Evolutionary conservation across 129 eudicot genomes (phyloP).

Genomic region (Heracleum sosnowskyi): DNA sequence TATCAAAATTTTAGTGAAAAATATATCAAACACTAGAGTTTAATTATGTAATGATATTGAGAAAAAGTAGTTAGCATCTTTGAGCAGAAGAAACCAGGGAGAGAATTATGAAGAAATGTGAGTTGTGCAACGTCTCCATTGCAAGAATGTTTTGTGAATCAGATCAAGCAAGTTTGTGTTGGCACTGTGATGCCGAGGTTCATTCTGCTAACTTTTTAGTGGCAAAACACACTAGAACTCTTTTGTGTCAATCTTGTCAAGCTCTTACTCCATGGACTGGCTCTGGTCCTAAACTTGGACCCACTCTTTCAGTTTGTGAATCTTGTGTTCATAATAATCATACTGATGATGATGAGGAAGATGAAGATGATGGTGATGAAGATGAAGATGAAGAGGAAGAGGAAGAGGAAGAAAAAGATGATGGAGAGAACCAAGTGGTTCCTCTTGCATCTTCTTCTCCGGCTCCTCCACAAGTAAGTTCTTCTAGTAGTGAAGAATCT

Average conservation of each 20-base stretch:
- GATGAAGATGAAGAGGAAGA: neutral
- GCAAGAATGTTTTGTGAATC: slow-evolving; percentile 50
- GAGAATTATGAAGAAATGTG: slow-evolving; percentile 46
- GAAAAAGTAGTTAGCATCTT: neutral
- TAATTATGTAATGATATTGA: no score
- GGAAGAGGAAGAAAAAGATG: neutral
- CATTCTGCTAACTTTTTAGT: slow-evolving; percentile 34
- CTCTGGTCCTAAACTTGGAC: slow-evolving; percentile 9
- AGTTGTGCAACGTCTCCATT: slow-evolving; percentile 35
- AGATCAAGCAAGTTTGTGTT: slow-evolving; percentile 56
- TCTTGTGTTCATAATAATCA: slow-evolving; percentile 1
- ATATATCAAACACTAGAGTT: neutral
- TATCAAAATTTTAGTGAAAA: neutral
- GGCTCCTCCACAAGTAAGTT: slow-evolving; percentile 3
- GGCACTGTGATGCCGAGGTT: slow-evolving; percentile 45
- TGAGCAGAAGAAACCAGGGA: neutral
- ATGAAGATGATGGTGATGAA: neutral
- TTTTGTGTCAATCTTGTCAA: slow-evolving; percentile 3
- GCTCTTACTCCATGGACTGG: slow-evolving; percentile 11
- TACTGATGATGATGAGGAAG: neutral
- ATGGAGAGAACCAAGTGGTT: slow-evolving; percentile 5
- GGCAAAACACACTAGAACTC: slow-evolving; percentile 6
- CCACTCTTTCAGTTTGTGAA: slow-evolving; percentile 3
- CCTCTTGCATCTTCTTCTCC: neutral
- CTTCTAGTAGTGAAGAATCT: slow-evolving; percentile 6